Evolutionary conservation across 176 grass and related monocot genomes (phyloP), one percentile per base, ranked within the genome.

Genomic region (Lolium multiflorum): DNA sequence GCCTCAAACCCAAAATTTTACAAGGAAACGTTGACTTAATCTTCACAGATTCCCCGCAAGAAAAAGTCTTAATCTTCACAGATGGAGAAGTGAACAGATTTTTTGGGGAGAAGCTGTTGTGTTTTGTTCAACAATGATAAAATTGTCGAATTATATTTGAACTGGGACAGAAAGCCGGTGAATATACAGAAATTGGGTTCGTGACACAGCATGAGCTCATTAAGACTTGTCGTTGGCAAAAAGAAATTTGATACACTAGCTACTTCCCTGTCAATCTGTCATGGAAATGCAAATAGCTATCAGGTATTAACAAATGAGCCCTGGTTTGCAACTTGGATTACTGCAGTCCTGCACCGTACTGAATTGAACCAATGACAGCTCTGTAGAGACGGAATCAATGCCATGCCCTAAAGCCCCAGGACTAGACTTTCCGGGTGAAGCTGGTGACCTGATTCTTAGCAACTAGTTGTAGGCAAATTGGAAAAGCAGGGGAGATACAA

Each of bases 401-500:
- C 0, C 31, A 38, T 67, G 18, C 54, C 54, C 6, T 56, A 6
- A 56, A 56, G 54, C 54, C 54, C 52, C 54, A 20, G 54, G 54
- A 56, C 54, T 2, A 17, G 17, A 56, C 54, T 56, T 56, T 81
- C 69, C 3, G 17, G 24, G 38, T 41, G 24, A 89, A 65, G 63
- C 68, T 16, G 37, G 59, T 16, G 6, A 17, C 70, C 13, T 74
- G 68, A 49, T 58, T 5, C 41, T 28, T 16, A 57, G 37, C 4
- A 47, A 57, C 18, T 73, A 57, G 25, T 2, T 76, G 7, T 52
- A 84, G 55, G 26, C 38, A 24, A 21, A 69, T 17, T 81, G 7
- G 77, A 24, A 59, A 67, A 69, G 79, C 62, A 72, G 4, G 16
- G 4, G 28, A 90, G 64, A 78, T 63, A 8, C 20, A 12, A 46